phyloP scores from a whole-genome alignment of 768 basidiomycete species.

The Termitomyces sp. region DNA sequence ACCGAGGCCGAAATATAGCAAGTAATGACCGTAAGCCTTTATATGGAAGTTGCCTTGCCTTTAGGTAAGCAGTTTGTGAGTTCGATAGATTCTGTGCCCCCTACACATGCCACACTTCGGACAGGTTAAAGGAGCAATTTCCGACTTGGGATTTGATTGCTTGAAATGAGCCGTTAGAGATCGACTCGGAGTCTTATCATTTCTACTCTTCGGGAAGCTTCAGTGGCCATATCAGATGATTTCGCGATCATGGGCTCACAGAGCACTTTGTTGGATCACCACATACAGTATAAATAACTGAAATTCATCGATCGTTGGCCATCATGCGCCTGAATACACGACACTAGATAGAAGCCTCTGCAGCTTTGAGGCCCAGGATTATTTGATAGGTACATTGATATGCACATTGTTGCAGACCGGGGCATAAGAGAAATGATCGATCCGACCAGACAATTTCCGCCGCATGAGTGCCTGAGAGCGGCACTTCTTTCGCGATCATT shows the following conservation, averaged over 20 bases:
- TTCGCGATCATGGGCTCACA: not conserved
- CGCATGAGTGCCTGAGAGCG: not conserved
- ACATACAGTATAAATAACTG: not conserved
- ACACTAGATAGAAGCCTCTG: not conserved
- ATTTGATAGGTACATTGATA: not conserved
- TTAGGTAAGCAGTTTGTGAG: slow-evolving; percentile 5
- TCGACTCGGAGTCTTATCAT: no score
- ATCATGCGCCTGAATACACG: not conserved
- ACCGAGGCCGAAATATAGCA: slow-evolving; percentile 8
- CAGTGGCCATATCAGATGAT: not conserved
- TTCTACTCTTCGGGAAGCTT: not conserved
- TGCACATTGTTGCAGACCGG: not conserved
- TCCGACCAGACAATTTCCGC: not conserved
- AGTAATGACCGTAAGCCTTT: slow-evolving; percentile 15
- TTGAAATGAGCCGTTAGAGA: not conserved
- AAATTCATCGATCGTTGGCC: not conserved
- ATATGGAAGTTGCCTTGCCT: slow-evolving; percentile 10
- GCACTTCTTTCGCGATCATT: not conserved
- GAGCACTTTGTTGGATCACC: not conserved
- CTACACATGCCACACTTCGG: slow-evolving; percentile 6
- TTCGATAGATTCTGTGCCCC: slow-evolving; percentile 10
- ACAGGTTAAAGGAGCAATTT: not conserved
- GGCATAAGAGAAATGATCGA: not conserved
- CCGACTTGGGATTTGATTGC: not conserved
- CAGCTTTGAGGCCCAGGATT: not conserved